Evolutionary conservation across 768 basidiomycete species (phyloP), one percentile per base, ranked within the genome.

Genomic region (Sutorius australiensis): DNA sequence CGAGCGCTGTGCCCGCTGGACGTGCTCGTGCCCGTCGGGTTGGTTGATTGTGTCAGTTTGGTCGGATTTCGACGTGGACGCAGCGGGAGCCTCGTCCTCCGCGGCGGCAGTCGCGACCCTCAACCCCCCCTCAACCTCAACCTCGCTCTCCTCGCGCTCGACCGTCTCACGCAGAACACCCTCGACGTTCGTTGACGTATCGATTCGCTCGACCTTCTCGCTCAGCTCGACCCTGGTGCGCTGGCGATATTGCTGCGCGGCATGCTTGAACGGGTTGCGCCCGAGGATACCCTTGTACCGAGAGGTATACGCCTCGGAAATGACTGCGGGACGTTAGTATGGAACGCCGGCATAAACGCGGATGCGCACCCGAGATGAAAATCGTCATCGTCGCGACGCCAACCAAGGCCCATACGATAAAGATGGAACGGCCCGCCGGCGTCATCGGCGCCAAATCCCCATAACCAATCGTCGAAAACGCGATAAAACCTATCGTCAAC

Each of bases 301-400:
- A 5, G 73, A 77, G 0, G 82, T 82, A 55, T 81, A 86, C 2
- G 80, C 82, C 57, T 90, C 88, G 17, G 83, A 77, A 28, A 87
- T 59, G 46, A 89, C 86, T 84, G 61, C 1, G n/a, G n/a, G 9
- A 28, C 10, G 11, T 63, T 32, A 60, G 24, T 8, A 16, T 13
- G 4, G 11, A 19, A 16, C 17, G 9, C 10, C 12, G 32, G 16
- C 4, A 44, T 3, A 16, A 17, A 41, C 8, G 13, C 3, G 19
- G n/a, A 46, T 16, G 8, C 79, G 8, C 39, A 87, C 87, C 79
- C 7, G 88, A 85, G 53, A 90, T 76, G 13, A 90, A 73, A 27
- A 87, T 81, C 0, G 89, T 88, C 81, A 91, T 80, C 1, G 86
- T 81, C 1, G 77, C 87, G 13, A 90, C 84, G 14, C 88, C 90